phyloP scores from a whole-genome alignment of 805 yeast genomes.

The Saccharomycopsis amapae region DNA sequence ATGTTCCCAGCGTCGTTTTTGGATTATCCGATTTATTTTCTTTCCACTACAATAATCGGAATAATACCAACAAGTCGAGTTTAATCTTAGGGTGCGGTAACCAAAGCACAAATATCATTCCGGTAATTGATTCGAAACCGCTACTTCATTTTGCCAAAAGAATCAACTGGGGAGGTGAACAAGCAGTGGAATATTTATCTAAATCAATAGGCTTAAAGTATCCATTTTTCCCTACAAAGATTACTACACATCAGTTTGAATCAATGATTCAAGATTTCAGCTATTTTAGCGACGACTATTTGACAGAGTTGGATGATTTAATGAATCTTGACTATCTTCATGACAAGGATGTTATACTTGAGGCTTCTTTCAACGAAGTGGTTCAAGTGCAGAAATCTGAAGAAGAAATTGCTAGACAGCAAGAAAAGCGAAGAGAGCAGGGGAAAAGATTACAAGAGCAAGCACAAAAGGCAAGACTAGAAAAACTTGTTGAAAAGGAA shows the following conservation, averaged over 20 bases:
- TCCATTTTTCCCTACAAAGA: slow-evolving; percentile 81
- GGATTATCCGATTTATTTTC: slow-evolving; percentile 84
- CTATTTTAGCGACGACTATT: slow-evolving; percentile 65
- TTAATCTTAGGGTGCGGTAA: slow-evolving; percentile 79
- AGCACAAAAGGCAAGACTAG: slow-evolving; percentile 77
- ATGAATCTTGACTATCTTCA: slow-evolving; percentile 61
- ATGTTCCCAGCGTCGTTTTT: slow-evolving; percentile 62
- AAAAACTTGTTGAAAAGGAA: slow-evolving; percentile 72
- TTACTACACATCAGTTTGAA: slow-evolving; percentile 57
- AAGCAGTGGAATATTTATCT: slow-evolving; percentile 55
- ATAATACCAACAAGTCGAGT: slow-evolving; percentile 37
- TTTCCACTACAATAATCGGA: slow-evolving; percentile 54
- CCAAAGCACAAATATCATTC: slow-evolving; percentile 76
- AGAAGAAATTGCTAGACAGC: slow-evolving; percentile 71
- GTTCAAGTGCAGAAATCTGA: slow-evolving; percentile 68
- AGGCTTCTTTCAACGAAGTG: slow-evolving; percentile 69
- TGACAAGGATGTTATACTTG: slow-evolving; percentile 65
- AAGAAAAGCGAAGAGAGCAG: slow-evolving; percentile 74
- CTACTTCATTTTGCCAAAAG: slow-evolving; percentile 63
- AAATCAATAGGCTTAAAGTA: slow-evolving; percentile 69
- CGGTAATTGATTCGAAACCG: slow-evolving; percentile 68
- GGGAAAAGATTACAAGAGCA: slow-evolving; percentile 89
- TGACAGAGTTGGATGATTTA: slow-evolving; percentile 48
- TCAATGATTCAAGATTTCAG: slow-evolving; percentile 68
- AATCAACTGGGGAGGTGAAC: slow-evolving; percentile 88